Evolutionary conservation across 305 asterid species (phyloP), one percentile per base, ranked within the genome.

Genomic region (Stenogyne calaminthoides): DNA sequence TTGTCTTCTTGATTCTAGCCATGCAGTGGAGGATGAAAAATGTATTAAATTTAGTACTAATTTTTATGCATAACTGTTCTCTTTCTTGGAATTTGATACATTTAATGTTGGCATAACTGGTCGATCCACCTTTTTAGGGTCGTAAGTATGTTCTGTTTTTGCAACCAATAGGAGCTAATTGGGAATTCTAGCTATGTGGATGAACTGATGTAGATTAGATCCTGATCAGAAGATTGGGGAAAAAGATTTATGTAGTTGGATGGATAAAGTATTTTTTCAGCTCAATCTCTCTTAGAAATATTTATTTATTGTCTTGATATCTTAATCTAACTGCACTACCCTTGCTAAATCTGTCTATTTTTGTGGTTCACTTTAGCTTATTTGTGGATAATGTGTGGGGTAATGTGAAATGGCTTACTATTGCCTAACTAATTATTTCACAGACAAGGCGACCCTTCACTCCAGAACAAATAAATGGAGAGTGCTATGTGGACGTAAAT

Each of bases 401-500:
- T 63, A 44, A 29, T 52, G 29, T 19, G 22, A 20, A 22, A 20
- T 46, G n/a, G 55, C 36, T 55, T 20, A 51, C 27, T 49, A 44
- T 42, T 9, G 29, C 42, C n/a, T n/a, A 36, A 65, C 59, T 64
- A 73, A 39, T 54, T 58, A 56, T 80, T 52, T 76, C 34, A 55
- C 83, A 92, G 99, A 84, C 87, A 44, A 89, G 99, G 80, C 77
- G 84, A 83, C 81, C 96, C 76, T 81, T 87, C 66, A 89, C 98
- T 16, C 86, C 96, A 2, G 95, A 89, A 72, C 95, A 90, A 84
- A 95, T 95, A 81, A 92, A 95, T 74, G 89, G 80, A 80, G 84
- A 80, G 19, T 90, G 94, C 76, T 81, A 95, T 76, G 99, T 95
- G 71, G 99, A 95, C 83, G 74, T 77, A 40, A 88, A 79, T 71